Evolutionary conservation across 2,329 filamentous ascomycete species (phyloP).

Genomic region (Sclerotinia nivalis): DNA sequence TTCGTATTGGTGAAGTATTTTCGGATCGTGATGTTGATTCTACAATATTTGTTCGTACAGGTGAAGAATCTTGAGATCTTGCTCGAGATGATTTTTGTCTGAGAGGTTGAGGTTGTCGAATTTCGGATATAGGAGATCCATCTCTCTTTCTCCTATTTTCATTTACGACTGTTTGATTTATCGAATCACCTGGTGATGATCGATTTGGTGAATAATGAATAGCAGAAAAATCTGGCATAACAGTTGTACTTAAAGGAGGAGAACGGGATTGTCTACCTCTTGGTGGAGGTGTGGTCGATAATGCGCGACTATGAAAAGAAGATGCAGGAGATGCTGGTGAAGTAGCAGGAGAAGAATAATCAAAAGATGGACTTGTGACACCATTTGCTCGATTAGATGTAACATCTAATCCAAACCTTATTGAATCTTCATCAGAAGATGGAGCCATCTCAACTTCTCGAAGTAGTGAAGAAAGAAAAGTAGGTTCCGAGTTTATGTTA

Average conservation of each 20-base stretch:
- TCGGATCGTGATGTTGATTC: conserved; percentile 35
- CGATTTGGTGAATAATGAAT: conserved; percentile 70
- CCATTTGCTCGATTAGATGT: conserved; percentile 31
- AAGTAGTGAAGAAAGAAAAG: conserved; percentile 82
- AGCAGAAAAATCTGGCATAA: conserved; percentile 73
- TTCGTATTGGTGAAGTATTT: conserved; percentile 68
- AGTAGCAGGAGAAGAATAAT: conserved; percentile 63
- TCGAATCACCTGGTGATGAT: conserved; percentile 43
- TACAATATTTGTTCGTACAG: conserved; percentile 52
- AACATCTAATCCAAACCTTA: conserved; percentile 32
- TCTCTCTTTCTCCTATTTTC: conserved; percentile 32
- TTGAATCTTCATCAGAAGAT: conserved; percentile 57
- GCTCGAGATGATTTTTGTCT: conserved; percentile 39
- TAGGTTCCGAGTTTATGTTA: conserved; percentile 57
- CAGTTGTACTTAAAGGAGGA: conserved; percentile 68
- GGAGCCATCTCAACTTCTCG: conserved; percentile 78
- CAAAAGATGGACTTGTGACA: conserved; percentile 42
- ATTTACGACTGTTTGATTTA: conserved; percentile 27
- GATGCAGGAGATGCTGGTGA: conserved; percentile 66
- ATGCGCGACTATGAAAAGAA: conserved; percentile 64
- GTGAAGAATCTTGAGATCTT: conserved; percentile 58
- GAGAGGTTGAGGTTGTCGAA: conserved; percentile 40
- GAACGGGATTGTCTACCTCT: conserved; percentile 61
- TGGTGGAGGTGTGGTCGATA: conserved; percentile 70
- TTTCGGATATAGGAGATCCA: conserved; percentile 34